These are phyloP conservation scores for Lactarius pseudohatsudake DNA, from an alignment of 768 basidiomycete genomes.

Conservation along the genomic window DNA sequence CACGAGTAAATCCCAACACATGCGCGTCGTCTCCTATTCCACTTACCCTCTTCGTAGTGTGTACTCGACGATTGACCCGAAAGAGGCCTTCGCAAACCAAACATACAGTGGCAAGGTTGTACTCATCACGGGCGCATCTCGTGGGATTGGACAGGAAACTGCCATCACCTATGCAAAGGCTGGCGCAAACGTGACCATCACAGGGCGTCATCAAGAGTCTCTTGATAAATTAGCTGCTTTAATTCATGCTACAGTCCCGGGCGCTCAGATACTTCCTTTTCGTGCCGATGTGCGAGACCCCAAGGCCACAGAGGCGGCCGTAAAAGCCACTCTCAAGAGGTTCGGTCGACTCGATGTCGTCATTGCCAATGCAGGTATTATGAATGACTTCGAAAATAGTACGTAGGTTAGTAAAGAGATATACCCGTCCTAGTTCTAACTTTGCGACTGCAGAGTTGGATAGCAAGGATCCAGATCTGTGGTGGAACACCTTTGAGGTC, in stretches of 20 bases:
- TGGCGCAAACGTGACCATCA: conserved; percentile 26
- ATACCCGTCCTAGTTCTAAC: not conserved
- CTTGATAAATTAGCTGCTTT: conserved; percentile 27
- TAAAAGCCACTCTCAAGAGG: too few relatives aligned
- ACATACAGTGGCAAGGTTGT: too few relatives aligned
- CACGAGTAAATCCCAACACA: too few relatives aligned
- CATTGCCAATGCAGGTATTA: too few relatives aligned
- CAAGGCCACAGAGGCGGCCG: not conserved
- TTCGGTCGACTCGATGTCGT: too few relatives aligned
- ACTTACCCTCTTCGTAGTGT: too few relatives aligned
- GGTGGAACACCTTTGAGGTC: conserved; percentile 32
- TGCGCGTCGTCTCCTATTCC: too few relatives aligned
- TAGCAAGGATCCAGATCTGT: conserved; percentile 31
- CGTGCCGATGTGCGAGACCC: conserved; percentile 25
- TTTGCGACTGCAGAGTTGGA: conserved; percentile 21
- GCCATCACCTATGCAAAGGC: conserved; percentile 33
- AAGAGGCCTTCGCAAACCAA: too few relatives aligned
- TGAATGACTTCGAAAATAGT: too few relatives aligned
- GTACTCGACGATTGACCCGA: too few relatives aligned
- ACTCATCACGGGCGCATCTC: too few relatives aligned
- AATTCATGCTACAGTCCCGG: not conserved
- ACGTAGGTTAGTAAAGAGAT: not conserved
- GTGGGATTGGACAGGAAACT: conserved; percentile 40
- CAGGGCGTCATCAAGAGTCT: conserved; percentile 14
- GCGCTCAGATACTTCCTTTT: conserved; percentile 16